Percentiles rank a stretch among this genome's conserved stretches.
phyloP scores from a whole-genome alignment of 2,329 filamentous ascomycete species.

The Trematosphaeria pertusa region DNA sequence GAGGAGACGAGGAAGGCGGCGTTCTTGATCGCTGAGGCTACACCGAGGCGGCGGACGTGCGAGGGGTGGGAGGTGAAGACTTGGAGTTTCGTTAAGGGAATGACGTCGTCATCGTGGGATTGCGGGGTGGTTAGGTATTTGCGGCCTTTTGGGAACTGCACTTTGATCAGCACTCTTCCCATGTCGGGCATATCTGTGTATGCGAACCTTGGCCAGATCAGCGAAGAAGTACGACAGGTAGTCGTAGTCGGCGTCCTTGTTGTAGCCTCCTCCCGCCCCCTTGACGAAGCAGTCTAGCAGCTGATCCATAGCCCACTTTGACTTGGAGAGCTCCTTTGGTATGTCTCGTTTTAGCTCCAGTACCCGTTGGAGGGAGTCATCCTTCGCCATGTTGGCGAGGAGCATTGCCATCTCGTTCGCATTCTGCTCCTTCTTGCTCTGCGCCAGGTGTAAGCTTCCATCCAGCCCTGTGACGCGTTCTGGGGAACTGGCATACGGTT shows the following conservation, averaged over 20 bases:
- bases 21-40: slow-evolving; percentile 96
- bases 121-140: slow-evolving; percentile 77
- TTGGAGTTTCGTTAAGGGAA: slow-evolving; percentile 90
- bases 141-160: slow-evolving; percentile 72
- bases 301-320: slow-evolving; percentile 82
- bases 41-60: slow-evolving; percentile 84
- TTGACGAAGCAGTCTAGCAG: slow-evolving; percentile 96
- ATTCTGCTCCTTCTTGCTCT: slow-evolving; percentile 78
- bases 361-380: slow-evolving; percentile 73
- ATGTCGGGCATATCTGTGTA: too few relatives aligned
- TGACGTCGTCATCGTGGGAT: slow-evolving; percentile 74
- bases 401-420: slow-evolving; percentile 90
- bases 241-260: slow-evolving; percentile 85
- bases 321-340: slow-evolving; percentile 74
- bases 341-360: slow-evolving; percentile 71
- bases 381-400: slow-evolving; percentile 88
- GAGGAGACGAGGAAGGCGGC: slow-evolving; percentile 80
- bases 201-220: slow-evolving; percentile 74
- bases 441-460: slow-evolving; percentile 14
- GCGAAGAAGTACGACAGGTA: slow-evolving; percentile 95
- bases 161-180: neutral
- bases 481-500: slow-evolving; percentile 69
- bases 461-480: neutral
- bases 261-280: slow-evolving; percentile 81
- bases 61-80: slow-evolving; percentile 94